phyloP scores from a whole-genome alignment of 1,284 basidiomycete species.

The Pseudozyma thailandica region DNA sequence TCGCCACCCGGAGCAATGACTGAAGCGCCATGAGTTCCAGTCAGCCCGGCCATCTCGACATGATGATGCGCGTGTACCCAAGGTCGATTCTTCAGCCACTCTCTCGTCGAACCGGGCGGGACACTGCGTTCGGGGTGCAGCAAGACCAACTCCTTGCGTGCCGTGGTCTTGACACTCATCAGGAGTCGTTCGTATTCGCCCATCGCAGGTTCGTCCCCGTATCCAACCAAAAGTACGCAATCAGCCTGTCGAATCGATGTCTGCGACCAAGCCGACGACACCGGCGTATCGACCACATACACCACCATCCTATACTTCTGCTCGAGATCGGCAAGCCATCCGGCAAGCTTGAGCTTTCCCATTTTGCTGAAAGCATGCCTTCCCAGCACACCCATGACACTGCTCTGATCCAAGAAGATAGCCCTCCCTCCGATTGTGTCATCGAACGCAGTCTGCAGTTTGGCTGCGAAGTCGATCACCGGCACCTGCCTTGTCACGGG shows the following conservation, averaged over 20 bases:
- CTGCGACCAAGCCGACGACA: slow-evolving; percentile 65
- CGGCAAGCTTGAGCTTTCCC: slow-evolving; percentile 67
- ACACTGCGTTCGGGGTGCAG: slow-evolving; percentile 92
- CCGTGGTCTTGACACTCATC: slow-evolving; percentile 93
- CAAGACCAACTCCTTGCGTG: slow-evolving; percentile 93
- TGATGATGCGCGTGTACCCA: slow-evolving; percentile 95
- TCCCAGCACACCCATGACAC: slow-evolving; percentile 65
- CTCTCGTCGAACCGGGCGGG: slow-evolving; percentile 87
- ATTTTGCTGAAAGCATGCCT: slow-evolving; percentile 66
- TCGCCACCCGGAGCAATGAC: slow-evolving; percentile 72
- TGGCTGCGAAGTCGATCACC: slow-evolving; percentile 64
- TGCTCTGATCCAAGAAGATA: slow-evolving; percentile 64
- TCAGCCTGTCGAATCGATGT: slow-evolving; percentile 77
- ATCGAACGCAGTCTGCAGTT: slow-evolving; percentile 61
- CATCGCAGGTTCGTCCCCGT: slow-evolving; percentile 79
- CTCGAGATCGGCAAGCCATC: slow-evolving; percentile 66
- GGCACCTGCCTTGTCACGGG: slow-evolving; percentile 71
- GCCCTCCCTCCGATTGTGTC: slow-evolving; percentile 61
- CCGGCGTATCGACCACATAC: slow-evolving; percentile 66
- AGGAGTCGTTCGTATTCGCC: slow-evolving; percentile 91
- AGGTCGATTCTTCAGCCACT: slow-evolving; percentile 95
- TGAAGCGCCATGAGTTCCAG: slow-evolving; percentile 65
- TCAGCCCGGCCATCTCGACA: slow-evolving; percentile 79
- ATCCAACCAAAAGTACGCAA: slow-evolving; percentile 92
- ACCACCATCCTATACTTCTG: slow-evolving; percentile 65